These are phyloP conservation scores for Rhizopogon rudus DNA, from an alignment of 768 basidiomycete species.

Conservation along the genomic window DNA sequence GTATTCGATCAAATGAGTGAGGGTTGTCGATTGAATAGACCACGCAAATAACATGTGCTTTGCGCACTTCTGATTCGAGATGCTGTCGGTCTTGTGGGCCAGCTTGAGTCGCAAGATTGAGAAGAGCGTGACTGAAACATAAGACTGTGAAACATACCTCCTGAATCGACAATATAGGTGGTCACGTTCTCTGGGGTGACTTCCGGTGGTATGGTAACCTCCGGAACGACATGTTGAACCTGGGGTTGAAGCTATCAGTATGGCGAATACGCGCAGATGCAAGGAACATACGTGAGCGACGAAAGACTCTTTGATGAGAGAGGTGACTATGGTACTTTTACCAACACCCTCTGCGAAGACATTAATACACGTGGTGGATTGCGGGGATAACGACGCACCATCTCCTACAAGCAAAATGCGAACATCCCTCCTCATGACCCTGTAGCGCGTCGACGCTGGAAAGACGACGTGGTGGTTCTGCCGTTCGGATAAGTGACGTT, in stretches of 20 bases:
- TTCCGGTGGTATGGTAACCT: slow-evolving; percentile 97
- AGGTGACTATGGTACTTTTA: slow-evolving; percentile 96
- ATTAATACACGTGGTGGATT: slow-evolving; percentile 3
- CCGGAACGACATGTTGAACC: slow-evolving; percentile 95
- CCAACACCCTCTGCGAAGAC: slow-evolving; percentile 80
- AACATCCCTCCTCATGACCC: slow-evolving; percentile 83
- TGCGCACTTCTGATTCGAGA: slow-evolving; percentile 91
- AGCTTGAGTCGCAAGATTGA: slow-evolving; percentile 41
- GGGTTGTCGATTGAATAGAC: slow-evolving; percentile 97
- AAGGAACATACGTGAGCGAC: slow-evolving; percentile 68
- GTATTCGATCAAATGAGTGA: slow-evolving; percentile 93
- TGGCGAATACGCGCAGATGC: background rate
- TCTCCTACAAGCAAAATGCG: slow-evolving; percentile 93
- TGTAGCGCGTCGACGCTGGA: slow-evolving; percentile 1
- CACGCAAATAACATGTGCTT: slow-evolving; percentile 97
- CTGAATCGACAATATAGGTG: slow-evolving; percentile 96
- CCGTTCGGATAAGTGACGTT: background rate
- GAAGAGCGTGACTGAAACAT: background rate
- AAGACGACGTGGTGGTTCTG: background rate
- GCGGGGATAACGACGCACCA: slow-evolving; percentile 45
- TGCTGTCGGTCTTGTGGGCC: slow-evolving; percentile 81
- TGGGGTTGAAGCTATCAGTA: slow-evolving; percentile 25
- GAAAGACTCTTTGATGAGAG: slow-evolving; percentile 93
- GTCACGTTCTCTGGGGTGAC: slow-evolving; percentile 98
- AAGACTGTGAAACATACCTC: slow-evolving; percentile 52